Evolutionary conservation across 306 rosid species (phyloP).

Genomic region (Medicago ruthenica): DNA sequence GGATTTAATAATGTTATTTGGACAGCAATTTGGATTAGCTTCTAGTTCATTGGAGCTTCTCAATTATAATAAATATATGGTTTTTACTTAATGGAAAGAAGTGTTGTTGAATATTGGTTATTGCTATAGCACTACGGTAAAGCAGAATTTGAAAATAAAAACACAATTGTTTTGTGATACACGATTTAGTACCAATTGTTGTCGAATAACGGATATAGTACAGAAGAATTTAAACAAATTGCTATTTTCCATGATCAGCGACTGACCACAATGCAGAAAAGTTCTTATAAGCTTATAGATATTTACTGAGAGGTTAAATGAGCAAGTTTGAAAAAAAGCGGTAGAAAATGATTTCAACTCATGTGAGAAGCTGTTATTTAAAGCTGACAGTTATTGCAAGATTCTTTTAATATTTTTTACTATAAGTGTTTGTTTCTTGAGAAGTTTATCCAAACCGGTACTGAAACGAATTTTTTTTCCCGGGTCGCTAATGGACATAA

Average conservation of each 20-base stretch:
- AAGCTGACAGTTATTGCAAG: background rate
- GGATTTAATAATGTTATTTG: background rate
- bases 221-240: background rate
- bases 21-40: background rate
- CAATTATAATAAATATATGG: background rate
- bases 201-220: background rate
- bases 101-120: background rate
- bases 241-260: background rate
- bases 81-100: background rate
- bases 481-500: background rate
- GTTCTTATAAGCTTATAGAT: background rate
- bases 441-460: slow-evolving; percentile 1
- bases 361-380: background rate
- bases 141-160: background rate
- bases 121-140: background rate
- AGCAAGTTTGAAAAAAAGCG: background rate
- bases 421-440: slow-evolving; percentile 18
- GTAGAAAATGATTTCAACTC: background rate
- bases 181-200: background rate
- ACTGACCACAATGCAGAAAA: background rate
- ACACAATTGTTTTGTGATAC: background rate
- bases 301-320: background rate
- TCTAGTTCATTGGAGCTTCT: background rate
- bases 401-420: background rate
- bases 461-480: background rate